phyloP scores from a whole-genome alignment of 805 yeast species.

The Yamadazyma takamatsuzukensis region DNA sequence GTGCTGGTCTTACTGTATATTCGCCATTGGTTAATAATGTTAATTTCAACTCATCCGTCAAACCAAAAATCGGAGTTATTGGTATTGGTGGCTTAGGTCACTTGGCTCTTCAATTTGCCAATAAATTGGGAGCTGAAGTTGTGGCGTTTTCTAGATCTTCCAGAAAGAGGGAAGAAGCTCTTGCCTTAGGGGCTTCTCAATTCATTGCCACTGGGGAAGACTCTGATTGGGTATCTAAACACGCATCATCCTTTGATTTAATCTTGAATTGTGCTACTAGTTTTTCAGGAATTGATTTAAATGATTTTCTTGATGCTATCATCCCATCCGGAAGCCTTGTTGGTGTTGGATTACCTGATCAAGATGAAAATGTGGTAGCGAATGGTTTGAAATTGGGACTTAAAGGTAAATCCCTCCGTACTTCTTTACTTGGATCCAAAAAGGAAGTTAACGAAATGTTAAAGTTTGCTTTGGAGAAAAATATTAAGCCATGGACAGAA shows the following conservation, averaged over 20 bases:
- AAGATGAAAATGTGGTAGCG: no score
- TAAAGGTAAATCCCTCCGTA: no score
- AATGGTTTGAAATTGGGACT: no score
- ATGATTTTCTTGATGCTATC: no score
- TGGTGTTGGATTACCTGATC: no score
- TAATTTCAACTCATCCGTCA: no score
- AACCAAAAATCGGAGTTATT: conserved; percentile 57
- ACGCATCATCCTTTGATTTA: conserved; percentile 41
- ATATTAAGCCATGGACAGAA: background rate
- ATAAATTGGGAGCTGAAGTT: conserved; percentile 61
- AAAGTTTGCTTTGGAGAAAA: background rate
- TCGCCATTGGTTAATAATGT: conserved; percentile 49
- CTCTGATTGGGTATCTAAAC: conserved; percentile 34
- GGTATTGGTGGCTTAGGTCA: conserved; percentile 72
- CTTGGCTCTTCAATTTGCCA: conserved; percentile 57
- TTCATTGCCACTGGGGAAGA: conserved; percentile 50
- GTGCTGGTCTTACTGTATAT: conserved; percentile 55
- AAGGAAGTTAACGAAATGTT: background rate
- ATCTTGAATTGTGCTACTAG: conserved; percentile 53
- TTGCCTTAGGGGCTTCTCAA: conserved; percentile 28
- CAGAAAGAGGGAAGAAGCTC: conserved; percentile 26
- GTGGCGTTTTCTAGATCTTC: conserved; percentile 48
- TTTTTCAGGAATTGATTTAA: no score
- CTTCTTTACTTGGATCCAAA: background rate
- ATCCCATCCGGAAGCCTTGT: no score